Conservation (phyloP, 371 early-diverging fungal genomes). For the Actinomortierella ambigua region DNA sequence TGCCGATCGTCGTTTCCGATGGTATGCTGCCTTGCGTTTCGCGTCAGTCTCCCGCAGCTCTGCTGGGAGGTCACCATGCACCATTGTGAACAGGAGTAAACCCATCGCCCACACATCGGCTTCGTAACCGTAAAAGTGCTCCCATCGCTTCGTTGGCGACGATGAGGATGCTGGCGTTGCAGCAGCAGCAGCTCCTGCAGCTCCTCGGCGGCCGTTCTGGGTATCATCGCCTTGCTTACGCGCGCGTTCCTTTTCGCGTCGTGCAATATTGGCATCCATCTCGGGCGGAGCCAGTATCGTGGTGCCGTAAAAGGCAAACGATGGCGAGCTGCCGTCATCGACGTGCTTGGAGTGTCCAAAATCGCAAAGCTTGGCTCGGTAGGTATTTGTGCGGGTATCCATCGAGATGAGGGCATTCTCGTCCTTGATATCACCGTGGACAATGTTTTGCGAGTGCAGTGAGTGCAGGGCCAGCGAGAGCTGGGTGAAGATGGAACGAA, state of each 20-base stretch:
- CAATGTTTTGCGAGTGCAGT: slow-evolving; percentile 29
- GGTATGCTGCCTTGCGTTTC: slow-evolving; percentile 18
- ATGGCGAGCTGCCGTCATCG: slow-evolving; percentile 11
- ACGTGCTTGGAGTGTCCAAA: slow-evolving; percentile 39
- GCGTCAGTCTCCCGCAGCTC: slow-evolving; percentile 28
- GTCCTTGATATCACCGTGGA: slow-evolving; percentile 45
- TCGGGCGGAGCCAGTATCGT: slow-evolving; percentile 39
- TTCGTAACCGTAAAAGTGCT: slow-evolving; percentile 29
- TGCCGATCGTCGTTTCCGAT: slow-evolving; percentile 19
- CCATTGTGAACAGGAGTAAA: slow-evolving; percentile 28
- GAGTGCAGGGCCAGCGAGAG: slow-evolving; percentile 29
- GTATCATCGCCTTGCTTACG: too few relatives aligned
- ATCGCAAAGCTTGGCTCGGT: slow-evolving; percentile 36
- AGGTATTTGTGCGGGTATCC: slow-evolving; percentile 15
- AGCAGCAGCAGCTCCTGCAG: slow-evolving; percentile 4
- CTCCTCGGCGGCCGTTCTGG: slow-evolving; percentile 9
- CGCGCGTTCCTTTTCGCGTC: slow-evolving; percentile 13
- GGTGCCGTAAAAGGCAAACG: slow-evolving; percentile 36
- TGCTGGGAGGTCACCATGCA: slow-evolving; percentile 37
- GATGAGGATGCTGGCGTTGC: background rate
- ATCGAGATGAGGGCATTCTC: slow-evolving; percentile 37
- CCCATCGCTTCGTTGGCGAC: slow-evolving; percentile 1
- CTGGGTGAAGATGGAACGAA: slow-evolving; percentile 31
- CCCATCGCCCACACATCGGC: slow-evolving; percentile 45
- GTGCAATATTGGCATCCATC: slow-evolving; percentile 20